These are phyloP conservation scores for Wickerhamiella nectarea DNA, from an alignment of 805 yeast species.

Conservation along the genomic window DNA sequence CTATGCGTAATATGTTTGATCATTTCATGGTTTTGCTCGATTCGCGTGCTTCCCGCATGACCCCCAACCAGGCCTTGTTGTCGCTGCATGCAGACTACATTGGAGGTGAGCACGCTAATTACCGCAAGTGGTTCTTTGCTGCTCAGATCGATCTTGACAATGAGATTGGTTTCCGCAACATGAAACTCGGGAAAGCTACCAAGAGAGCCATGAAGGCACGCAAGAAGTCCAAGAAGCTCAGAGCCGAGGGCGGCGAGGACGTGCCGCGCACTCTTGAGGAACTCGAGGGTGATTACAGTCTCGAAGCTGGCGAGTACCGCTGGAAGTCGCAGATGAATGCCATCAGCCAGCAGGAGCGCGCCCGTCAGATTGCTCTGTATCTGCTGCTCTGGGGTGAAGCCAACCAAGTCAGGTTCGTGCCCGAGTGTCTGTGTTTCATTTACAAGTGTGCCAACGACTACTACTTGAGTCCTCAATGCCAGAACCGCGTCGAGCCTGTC, in stretches of 20 bases:
- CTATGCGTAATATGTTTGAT: slow-evolving; percentile 66
- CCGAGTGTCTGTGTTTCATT: slow-evolving; percentile 82
- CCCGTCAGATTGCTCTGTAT: slow-evolving; percentile 50
- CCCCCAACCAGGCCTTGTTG: slow-evolving; percentile 54
- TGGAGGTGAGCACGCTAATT: slow-evolving; percentile 81
- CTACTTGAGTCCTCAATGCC: slow-evolving; percentile 76
- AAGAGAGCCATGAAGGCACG: slow-evolving; percentile 35
- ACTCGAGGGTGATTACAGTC: slow-evolving; percentile 51
- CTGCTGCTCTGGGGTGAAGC: slow-evolving; percentile 67
- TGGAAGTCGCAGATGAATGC: slow-evolving; percentile 58
- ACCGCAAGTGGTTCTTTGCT: slow-evolving; percentile 83
- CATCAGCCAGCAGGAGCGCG: slow-evolving; percentile 42
- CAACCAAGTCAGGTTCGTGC: slow-evolving; percentile 77
- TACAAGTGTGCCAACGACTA: slow-evolving; percentile 92
- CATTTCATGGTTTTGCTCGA: slow-evolving; percentile 70
- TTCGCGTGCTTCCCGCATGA: slow-evolving; percentile 71
- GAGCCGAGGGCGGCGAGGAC: slow-evolving; percentile 37
- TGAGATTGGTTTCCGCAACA: slow-evolving; percentile 42
- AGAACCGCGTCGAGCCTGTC: slow-evolving; percentile 41
- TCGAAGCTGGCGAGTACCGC: slow-evolving; percentile 66
- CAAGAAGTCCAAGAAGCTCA: slow-evolving; percentile 29
- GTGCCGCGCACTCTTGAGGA: slow-evolving; percentile 50
- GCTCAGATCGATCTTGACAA: slow-evolving; percentile 69
- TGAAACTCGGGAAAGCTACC: slow-evolving; percentile 39
- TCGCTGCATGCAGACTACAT: slow-evolving; percentile 82